Evolutionary conservation across 2,329 filamentous ascomycete genomes (phyloP), one percentile per base, ranked within the genome.

Genomic region (Cladophialophora immunda): DNA sequence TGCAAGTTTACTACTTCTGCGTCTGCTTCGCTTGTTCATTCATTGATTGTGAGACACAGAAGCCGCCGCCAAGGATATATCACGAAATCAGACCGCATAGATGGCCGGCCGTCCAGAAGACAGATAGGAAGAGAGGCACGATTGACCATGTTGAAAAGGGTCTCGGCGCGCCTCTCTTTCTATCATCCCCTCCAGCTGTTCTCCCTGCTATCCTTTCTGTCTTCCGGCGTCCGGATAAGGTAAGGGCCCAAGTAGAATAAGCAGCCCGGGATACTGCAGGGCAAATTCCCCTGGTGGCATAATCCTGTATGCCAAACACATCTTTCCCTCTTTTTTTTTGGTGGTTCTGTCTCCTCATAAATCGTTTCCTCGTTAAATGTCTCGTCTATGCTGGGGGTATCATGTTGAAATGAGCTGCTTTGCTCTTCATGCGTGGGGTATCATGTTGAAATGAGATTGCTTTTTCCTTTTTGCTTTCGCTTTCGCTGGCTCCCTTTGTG

Each of bases 391-490:
- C 55, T 53, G 29, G 63, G 68, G 68, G 68, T 70, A 70, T 70
- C 66, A 70, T 70, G 68, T 69, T 69, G 67, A 69, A 69, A 59
- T 69, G 64, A 66, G 67, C 63, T 69, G 30, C 55, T 66, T 66
- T 63, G 56, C 19, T 62, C 36, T 63, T 45, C 56, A 25, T 53
- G 22, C 50, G 22, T 30, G 22, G 66, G 66, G 66, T 68, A 68
- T 68, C 63, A 68, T 68, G 66, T 70, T 70, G 68, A 70, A 69
- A 63, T 70, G 62, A 66, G 68, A 62, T n/a, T 41, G 36, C 58
- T 54, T 62, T 64, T 64, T 47, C 41, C 52, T 45, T n/a, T n/a
- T n/a, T n/a, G n/a, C n/a, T n/a, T n/a, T n/a, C n/a, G n/a, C 38
- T 50, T 62, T 34, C 30, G 38, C 15, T 45, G 30, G 19, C 41